phyloP scores from a whole-genome alignment of 2,329 filamentous ascomycete species.

The Beauveria asiatica region DNA sequence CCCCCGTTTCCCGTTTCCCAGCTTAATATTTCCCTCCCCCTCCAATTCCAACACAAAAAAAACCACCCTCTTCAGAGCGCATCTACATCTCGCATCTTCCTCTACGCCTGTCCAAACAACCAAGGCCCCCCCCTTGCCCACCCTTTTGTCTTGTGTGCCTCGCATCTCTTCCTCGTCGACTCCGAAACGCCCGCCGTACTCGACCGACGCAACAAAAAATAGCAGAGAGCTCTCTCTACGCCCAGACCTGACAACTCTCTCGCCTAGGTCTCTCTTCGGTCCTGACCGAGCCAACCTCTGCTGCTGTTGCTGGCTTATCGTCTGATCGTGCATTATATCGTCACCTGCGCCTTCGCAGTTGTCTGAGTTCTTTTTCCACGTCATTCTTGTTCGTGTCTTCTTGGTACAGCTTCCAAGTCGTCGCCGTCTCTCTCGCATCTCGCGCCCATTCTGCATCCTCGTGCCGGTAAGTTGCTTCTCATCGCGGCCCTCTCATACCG shows the following conservation, averaged over 20 bases:
- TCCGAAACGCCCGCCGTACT: slow-evolving; percentile 1
- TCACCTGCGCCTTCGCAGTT: background rate
- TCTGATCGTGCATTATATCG: background rate
- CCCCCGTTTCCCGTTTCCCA: slow-evolving; percentile 2
- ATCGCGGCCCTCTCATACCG: slow-evolving; percentile 3
- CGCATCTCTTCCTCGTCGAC: background rate
- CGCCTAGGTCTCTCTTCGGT: background rate
- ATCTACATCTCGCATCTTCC: slow-evolving; percentile 6
- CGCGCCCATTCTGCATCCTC: background rate
- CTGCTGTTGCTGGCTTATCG: background rate
- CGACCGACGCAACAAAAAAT: slow-evolving; percentile 4
- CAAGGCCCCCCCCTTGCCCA: background rate
- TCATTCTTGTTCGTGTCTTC: background rate
- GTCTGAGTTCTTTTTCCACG: background rate
- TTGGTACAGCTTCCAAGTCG: background rate
- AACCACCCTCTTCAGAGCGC: slow-evolving; percentile 3
- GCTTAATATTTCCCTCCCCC: slow-evolving; percentile 10
- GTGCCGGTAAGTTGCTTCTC: slow-evolving; percentile 9
- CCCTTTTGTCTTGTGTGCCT: background rate
- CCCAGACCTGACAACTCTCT: slow-evolving; percentile 4
- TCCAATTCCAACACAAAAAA: slow-evolving; percentile 9
- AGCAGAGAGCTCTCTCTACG: background rate
- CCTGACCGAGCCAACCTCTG: background rate
- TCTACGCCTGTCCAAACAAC: background rate
- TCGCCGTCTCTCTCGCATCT: background rate